Evolutionary conservation across 257 asterid genomes (phyloP).

Genomic region (Ballota nigra): DNA sequence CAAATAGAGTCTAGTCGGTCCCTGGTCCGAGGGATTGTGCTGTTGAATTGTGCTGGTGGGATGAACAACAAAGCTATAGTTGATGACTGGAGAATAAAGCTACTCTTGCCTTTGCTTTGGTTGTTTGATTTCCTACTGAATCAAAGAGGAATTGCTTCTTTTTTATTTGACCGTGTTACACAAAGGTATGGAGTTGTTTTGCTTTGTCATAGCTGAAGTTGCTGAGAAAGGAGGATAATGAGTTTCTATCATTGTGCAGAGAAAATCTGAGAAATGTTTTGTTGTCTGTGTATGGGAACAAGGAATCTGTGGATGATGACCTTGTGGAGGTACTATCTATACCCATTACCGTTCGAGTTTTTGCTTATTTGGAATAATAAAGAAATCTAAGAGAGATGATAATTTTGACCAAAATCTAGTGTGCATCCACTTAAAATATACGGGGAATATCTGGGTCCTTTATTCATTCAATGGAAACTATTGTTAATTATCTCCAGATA

Average conservation of each 20-base stretch:
- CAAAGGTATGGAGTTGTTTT: conserved; percentile 44
- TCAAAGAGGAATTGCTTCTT: conserved; percentile 63
- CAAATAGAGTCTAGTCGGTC: conserved; percentile 50
- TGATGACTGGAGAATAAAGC: conserved; percentile 95
- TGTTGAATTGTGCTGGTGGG: conserved; percentile 90
- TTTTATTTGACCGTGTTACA: conserved; percentile 57
- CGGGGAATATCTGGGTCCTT: neutral
- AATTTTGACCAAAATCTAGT: neutral
- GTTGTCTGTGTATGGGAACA: conserved; percentile 71
- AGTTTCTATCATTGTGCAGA: conserved; percentile 38
- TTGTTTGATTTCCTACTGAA: conserved; percentile 75
- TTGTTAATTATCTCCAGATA: too few species aligned
- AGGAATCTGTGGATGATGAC: conserved; percentile 78
- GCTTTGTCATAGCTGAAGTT: neutral
- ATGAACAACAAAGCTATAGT: conserved; percentile 98
- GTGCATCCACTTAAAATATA: neutral
- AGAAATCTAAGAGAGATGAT: neutral
- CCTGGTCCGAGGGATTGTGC: conserved; percentile 71
- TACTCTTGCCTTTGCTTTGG: conserved; percentile 73
- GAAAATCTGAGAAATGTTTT: conserved; percentile 61
- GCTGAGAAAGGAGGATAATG: neutral
- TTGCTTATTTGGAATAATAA: neutral
- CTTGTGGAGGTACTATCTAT: conserved; percentile 83
- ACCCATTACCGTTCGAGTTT: neutral
- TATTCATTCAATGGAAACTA: neutral